Base-by-base conservation (phyloP, 2,329 filamentous ascomycete genomes). In the Penicillium sp. region DNA sequence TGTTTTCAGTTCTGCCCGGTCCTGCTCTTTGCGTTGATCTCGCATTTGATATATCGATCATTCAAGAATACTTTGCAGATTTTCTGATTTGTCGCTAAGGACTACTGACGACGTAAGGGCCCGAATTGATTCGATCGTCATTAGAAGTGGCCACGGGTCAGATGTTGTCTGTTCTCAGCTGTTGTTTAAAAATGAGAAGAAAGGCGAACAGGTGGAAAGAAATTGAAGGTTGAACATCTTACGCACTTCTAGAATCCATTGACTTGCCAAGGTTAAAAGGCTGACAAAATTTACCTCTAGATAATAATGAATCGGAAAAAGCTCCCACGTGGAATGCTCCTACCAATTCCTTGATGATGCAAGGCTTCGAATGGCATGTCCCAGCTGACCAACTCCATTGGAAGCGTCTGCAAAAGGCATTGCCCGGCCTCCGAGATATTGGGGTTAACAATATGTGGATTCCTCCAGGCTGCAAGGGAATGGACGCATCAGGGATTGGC, bases 281-380 rank as follows among this genome's bases (percentile, higher is more conserved):
- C 27, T 44, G 16, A 31, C 16, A 8, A 21, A 33, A 22, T 13
- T 21, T 50, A 9, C n/a, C 16, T 31, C 24, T 49, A 72, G 69
- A 71, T 21, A 61, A 39, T 22, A 57, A 63, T 27, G 26, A 63
- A 37, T 59, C 67, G n/a, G 65, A 70, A 52, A 58, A 70, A 35
- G 51, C 63, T 10, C 58, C 65, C 26, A 63, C 63, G 49, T 68
- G 68, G 69, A 58, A 61, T 43, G 58, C 63, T n/a, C 59, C 68
- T 3, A 66, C 71, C 42, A 74, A 74, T 47, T 46, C 56, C 13
- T 82, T 84, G 51, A 83, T 90, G 74, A 81, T 90, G 63, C 87
- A 90, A 71, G 84, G 80, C 13, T 90, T 90, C 67, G 88, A 91
- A 76, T 91, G 88, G 88, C 86, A 90, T 67, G 80, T 85, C 4